Base-by-base conservation (phyloP, 371 early-diverging fungal genomes). In the Rhizopus microsporus region DNA sequence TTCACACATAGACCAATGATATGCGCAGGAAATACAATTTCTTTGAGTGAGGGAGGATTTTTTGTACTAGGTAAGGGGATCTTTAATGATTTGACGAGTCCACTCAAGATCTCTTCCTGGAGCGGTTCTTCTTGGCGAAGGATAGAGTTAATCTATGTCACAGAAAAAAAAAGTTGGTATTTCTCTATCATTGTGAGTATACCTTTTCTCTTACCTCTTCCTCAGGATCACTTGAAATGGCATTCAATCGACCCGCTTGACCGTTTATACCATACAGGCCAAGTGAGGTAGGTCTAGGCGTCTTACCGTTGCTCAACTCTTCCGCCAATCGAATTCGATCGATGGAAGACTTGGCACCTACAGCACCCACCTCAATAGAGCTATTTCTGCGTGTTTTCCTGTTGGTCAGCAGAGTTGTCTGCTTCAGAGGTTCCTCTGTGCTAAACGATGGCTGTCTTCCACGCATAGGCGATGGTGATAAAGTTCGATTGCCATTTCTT, bases 21-120 rank as follows among this genome's bases (percentile, higher is more conserved):
- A 64, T 95, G 94, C 4, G 97, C 92, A 0, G 95, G 96, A 87
- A 94, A 95, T 68, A 96, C 79, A 47, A 97, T 83, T 64, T 97
- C 96, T 55, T 92, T 91, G 59, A 82, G 69, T 39, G 86, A 83
- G 15, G 91, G 92, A 49, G 89, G 85, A 30, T 89, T 87, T 49
- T 92, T 89, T 16, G 91, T 74, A 66, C 85, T 90, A 23, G 95
- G 95, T 33, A 94, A 69, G 10, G 96, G 96, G 56, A 95, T 89
- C 60, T 90, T 89, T 33, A 95, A 75, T 55, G 89, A 88, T 62
- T 88, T 88, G 57, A 97, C 88, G 30, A 97, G 81, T 34, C 93
- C 93, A 56, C 90, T 90, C 37, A 94, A 69, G 8, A 97, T 83
- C 76, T 96, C 97, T 35, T 93, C 86, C 39, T 90, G 88, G 31